Evolutionary conservation across 2,329 filamentous ascomycete species (phyloP), one percentile per base, ranked within the genome.

Genomic region (Colletotrichum truncatum): DNA sequence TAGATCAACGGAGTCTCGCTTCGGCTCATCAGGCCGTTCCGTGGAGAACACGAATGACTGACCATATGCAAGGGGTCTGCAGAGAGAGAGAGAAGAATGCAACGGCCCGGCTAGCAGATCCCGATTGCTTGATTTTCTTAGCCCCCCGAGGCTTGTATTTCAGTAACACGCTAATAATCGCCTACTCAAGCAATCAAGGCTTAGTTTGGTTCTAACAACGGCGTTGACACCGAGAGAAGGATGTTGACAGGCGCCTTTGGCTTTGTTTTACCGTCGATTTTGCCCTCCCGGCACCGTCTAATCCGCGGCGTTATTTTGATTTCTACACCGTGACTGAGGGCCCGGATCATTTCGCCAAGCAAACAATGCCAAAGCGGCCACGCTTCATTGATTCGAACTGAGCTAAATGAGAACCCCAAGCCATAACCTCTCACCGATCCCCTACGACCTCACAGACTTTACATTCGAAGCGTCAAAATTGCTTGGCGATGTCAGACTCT

Each of bases 21-120:
- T 65, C 49, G 62, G 62, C 41, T 61, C 48, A 36, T 4, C 49
- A 38, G 39, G 23, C 62, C 57, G 34, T 49, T 30, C 57, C 23
- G 49, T 51, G 62, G 62, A 62, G 57, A 49, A 62, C 26, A 32
- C 26, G 32, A 21, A 28, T 51, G 49, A 62, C 28, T 65, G 39
- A 57, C 57, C 49, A 51, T 48, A 39, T 55, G 57, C 62, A 38
- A 21, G 48, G 45, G 41, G 16, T 38, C 43, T 45, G 43, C 41
- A 45, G 23, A 51, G n/a, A n/a, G n/a, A n/a, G n/a, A n/a, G n/a
- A n/a, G n/a, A n/a, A n/a, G 49, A 26, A 55, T 65, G 41, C 57
- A 51, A 56, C 57, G 36, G 62, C 28, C 49, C 57, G 62, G 62
- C 62, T 62, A 65, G 57, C 43, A 51, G 49, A 53, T 45, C 16